Evolutionary conservation across 108 stramenopile species (phyloP).

Genomic region (Pseudonitzschia multiseries): DNA sequence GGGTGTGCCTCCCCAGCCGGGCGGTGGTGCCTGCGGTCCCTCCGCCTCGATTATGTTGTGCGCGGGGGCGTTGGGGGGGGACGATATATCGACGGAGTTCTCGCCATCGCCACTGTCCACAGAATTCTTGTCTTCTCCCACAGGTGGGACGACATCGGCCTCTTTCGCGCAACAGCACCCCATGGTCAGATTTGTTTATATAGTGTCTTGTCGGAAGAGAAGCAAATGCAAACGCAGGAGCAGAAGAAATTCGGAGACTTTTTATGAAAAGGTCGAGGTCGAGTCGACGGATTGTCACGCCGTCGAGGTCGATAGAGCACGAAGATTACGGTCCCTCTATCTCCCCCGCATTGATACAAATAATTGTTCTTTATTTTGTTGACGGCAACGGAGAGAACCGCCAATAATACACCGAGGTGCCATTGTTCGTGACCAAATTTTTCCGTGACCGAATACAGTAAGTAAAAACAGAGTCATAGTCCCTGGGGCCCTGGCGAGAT

Average conservation of each 20-base stretch:
- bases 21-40: slow-evolving; percentile 3
- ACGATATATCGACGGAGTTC: no score
- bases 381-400: slow-evolving; percentile 1
- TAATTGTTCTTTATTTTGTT: not conserved
- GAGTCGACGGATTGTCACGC: not conserved
- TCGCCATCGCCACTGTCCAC: no score
- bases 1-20: slow-evolving; percentile 11
- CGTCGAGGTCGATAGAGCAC: no score
- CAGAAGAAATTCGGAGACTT: not conserved
- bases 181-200: not conserved
- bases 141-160: not conserved
- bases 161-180: slow-evolving; percentile 1
- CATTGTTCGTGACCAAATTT: not conserved
- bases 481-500: not conserved
- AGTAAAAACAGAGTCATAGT: not conserved
- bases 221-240: no score
- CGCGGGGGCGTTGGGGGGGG: no score
- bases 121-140: not conserved
- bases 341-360: no score
- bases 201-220: not conserved
- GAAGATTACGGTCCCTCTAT: no score
- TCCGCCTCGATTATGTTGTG: not conserved
- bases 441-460: not conserved
- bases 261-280: not conserved
- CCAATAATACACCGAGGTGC: not conserved